Conservation (phyloP, 2,329 filamentous ascomycete species). For the Stagonosporopsis tanaceti region DNA sequence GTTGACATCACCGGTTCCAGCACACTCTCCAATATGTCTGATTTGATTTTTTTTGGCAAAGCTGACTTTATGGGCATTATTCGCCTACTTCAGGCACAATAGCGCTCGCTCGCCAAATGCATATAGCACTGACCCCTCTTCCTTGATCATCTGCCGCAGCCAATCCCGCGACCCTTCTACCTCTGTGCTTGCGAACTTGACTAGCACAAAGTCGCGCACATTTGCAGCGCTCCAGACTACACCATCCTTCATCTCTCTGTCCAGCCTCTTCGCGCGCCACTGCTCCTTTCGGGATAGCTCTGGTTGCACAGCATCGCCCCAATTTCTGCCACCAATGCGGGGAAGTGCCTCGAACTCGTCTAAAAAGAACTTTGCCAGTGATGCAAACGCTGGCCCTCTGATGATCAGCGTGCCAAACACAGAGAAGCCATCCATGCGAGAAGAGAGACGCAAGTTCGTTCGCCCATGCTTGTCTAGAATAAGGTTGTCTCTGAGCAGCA, state of each 20-base stretch:
- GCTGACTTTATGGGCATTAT: not conserved
- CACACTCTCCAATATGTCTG: not conserved
- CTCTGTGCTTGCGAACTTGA: slow-evolving; percentile 86
- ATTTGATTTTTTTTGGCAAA: not conserved
- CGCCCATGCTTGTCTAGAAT: slow-evolving; percentile 67
- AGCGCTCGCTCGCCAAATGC: slow-evolving; percentile 83
- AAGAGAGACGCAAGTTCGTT: slow-evolving; percentile 40
- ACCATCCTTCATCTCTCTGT: slow-evolving; percentile 60
- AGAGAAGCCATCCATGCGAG: slow-evolving; percentile 75
- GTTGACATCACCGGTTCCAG: slow-evolving; percentile 9
- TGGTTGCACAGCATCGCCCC: slow-evolving; percentile 58
- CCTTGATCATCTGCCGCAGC: slow-evolving; percentile 76
- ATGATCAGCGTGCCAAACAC: slow-evolving; percentile 87
- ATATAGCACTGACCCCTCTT: slow-evolving; percentile 74
- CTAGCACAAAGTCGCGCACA: slow-evolving; percentile 74
- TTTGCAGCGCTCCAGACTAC: slow-evolving; percentile 51
- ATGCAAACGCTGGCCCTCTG: slow-evolving; percentile 73
- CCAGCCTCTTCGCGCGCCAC: slow-evolving; percentile 61
- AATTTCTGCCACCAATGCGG: slow-evolving; percentile 83
- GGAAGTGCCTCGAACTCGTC: slow-evolving; percentile 79
- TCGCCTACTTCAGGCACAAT: slow-evolving; percentile 64
- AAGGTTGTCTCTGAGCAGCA: slow-evolving; percentile 86
- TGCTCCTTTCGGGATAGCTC: slow-evolving; percentile 54
- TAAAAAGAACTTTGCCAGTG: slow-evolving; percentile 77
- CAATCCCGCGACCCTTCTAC: slow-evolving; percentile 84